These are phyloP conservation scores for Hortaea sp. DNA, from an alignment of 2,329 filamentous ascomycete species.

Conservation along the genomic window DNA sequence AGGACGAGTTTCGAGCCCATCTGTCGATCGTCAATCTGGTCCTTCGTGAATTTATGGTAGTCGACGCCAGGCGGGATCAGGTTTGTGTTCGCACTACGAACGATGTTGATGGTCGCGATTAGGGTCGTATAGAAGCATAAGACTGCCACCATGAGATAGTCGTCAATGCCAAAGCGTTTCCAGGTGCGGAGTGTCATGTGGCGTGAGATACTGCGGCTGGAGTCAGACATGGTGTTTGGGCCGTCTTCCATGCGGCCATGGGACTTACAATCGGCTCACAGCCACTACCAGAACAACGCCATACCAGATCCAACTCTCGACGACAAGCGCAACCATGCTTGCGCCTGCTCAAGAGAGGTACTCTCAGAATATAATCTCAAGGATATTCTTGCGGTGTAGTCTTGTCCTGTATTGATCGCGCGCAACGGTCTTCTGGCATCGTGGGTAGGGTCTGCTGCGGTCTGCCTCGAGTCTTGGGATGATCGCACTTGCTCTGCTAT, in stretches of 20 bases:
- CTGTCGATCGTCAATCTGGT: constrained; percentile 15
- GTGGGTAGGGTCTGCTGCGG: background rate
- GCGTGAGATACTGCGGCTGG: constrained; percentile 30
- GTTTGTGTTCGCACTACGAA: constrained; percentile 31
- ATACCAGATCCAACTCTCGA: constrained; percentile 41
- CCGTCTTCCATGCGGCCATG: background rate
- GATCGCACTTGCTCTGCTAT: too few species aligned
- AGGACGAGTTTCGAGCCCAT: constrained; percentile 30
- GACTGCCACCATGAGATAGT: constrained; percentile 47
- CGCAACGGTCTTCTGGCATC: background rate
- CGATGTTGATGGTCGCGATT: constrained; percentile 38
- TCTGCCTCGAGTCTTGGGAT: too few species aligned
- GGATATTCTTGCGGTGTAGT: constrained; percentile 11
- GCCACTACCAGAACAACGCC: constrained; percentile 32
- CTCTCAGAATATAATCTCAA: background rate
- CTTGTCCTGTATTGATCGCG: constrained; percentile 1
- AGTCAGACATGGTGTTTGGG: background rate
- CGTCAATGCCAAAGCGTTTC: constrained; percentile 44
- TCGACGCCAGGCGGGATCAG: constrained; percentile 37
- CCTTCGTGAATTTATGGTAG: constrained; percentile 28
- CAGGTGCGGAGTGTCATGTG: constrained; percentile 37
- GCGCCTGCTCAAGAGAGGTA: background rate
- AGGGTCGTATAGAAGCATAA: constrained; percentile 40
- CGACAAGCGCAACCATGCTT: constrained; percentile 26
- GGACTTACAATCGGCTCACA: constrained; percentile 31